Evolutionary conservation across 257 asterid genomes (phyloP).

Genomic region (Solanum pennellii): DNA sequence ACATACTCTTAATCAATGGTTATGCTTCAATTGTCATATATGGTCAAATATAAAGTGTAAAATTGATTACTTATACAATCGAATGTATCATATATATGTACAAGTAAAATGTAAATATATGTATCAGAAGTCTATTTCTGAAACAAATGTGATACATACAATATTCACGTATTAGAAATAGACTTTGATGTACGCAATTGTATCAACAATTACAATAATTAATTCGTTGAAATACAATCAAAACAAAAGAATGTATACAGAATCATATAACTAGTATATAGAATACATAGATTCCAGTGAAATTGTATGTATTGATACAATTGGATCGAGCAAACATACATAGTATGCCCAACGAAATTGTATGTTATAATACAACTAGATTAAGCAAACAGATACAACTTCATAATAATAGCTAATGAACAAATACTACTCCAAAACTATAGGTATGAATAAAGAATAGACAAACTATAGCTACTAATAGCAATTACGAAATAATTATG

Average conservation of each 20-base stretch:
- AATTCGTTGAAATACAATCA: not conserved
- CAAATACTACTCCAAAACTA: not conserved
- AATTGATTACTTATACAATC: not conserved
- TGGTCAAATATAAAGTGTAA: rapidly evolving
- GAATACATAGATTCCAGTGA: too few species aligned
- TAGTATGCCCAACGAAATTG: not conserved
- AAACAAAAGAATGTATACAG: not conserved
- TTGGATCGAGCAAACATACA: not conserved
- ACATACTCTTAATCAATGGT: not conserved
- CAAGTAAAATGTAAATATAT: too few species aligned
- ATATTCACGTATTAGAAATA: too few species aligned
- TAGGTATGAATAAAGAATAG: too few species aligned
- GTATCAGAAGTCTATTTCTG: too few species aligned
- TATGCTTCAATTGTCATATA: not conserved
- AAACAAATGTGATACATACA: not conserved
- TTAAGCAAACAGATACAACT: not conserved
- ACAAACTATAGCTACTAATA: not conserved
- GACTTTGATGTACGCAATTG: not conserved
- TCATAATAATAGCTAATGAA: too few species aligned
- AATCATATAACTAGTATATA: not conserved
- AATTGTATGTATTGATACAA: not conserved
- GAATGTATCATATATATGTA: too few species aligned
- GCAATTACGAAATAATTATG: not conserved
- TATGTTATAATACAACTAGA: not conserved
- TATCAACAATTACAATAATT: not conserved